Evolutionary conservation across 2,329 filamentous ascomycete genomes (phyloP).

Genomic region (Calonectria hawksworthii): DNA sequence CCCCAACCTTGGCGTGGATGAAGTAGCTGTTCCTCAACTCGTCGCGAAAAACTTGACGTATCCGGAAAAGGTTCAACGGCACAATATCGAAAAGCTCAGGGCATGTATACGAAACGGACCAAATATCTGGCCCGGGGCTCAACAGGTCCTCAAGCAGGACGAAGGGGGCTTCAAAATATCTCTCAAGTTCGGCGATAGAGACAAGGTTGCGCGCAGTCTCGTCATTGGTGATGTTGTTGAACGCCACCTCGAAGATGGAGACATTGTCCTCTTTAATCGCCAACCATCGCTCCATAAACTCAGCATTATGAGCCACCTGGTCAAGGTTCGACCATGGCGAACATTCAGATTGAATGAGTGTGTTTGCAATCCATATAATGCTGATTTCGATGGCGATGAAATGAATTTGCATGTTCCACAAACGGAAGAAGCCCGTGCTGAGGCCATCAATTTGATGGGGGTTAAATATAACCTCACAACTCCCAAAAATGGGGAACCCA

Average conservation of each 20-base stretch:
- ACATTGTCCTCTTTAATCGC: conserved; percentile 97
- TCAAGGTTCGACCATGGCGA: conserved; percentile 93
- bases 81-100: conserved; percentile 88
- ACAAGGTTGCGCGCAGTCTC: conserved; percentile 79
- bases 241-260: conserved; percentile 93
- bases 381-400: conserved; percentile 98
- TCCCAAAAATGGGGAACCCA: conserved; percentile 97
- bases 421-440: conserved; percentile 94
- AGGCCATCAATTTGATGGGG: conserved; percentile 97
- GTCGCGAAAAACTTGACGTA: conserved; percentile 97
- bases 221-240: conserved; percentile 91
- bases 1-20: conserved; percentile 91
- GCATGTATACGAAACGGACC: conserved; percentile 82
- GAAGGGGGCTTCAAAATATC: conserved; percentile 78
- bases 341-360: conserved; percentile 98
- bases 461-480: conserved; percentile 97
- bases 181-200: conserved; percentile 80
- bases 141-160: conserved; percentile 81
- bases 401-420: conserved; percentile 99
- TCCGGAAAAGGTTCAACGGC: conserved; percentile 86
- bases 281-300: conserved; percentile 98
- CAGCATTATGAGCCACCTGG: conserved; percentile 96
- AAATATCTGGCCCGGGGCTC: conserved; percentile 88
- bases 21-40: conserved; percentile 92
- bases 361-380: conserved; percentile 98